These are phyloP conservation scores for Mycena albidolilacea DNA, from an alignment of 768 basidiomycete species.

Conservation along the genomic window DNA sequence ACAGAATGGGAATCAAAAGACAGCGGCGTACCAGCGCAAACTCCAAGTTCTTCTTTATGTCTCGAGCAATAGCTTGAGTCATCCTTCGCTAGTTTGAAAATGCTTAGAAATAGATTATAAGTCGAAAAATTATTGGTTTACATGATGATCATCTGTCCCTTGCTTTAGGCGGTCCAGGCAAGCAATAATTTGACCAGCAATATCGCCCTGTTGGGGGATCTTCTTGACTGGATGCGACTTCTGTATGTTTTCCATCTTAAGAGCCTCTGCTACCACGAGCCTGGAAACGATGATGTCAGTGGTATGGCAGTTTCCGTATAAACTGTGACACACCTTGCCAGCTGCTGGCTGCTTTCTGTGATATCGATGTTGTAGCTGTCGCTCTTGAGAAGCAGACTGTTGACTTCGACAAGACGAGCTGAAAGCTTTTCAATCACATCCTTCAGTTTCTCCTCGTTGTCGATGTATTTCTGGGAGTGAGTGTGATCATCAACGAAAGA, in stretches of 20 bases:
- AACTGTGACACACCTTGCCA: constrained; percentile 1
- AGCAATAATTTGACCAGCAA: constrained; percentile 3
- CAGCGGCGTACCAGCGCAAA: background rate
- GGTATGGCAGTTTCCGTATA: background rate
- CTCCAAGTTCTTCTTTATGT: background rate
- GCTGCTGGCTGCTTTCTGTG: background rate
- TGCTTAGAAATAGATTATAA: background rate
- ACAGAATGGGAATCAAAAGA: background rate
- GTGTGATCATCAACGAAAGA: background rate
- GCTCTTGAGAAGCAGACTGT: background rate
- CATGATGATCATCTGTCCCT: constrained; percentile 8
- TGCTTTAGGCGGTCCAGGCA: constrained; percentile 7
- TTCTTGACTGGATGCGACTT: background rate
- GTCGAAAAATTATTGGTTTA: background rate
- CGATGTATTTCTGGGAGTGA: constrained; percentile 9
- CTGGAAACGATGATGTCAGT: constrained; percentile 2
- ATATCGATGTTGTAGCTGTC: constrained; percentile 7
- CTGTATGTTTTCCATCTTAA: background rate
- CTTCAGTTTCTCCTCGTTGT: constrained; percentile 16
- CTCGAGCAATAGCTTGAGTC: constrained; percentile 5
- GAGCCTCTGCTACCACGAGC: background rate
- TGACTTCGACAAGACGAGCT: constrained; percentile 13
- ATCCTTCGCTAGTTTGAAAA: background rate
- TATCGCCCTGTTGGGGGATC: background rate
- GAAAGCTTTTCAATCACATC: constrained; percentile 3